Evolutionary conservation across 2,329 filamentous ascomycete genomes (phyloP), one percentile per base, ranked within the genome.

Genomic region (Monosporascus ibericus): DNA sequence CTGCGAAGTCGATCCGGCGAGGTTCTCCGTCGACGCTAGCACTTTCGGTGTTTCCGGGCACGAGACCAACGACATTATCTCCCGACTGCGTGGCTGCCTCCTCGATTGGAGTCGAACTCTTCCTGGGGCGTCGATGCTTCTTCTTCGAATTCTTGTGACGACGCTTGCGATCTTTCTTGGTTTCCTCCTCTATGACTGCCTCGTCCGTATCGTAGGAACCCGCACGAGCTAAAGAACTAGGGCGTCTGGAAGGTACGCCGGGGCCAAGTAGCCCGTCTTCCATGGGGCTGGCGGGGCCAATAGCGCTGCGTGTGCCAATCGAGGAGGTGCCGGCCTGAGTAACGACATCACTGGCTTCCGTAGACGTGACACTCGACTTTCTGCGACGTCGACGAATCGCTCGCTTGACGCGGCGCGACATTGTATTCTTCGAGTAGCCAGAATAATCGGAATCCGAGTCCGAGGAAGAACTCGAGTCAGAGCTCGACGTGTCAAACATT

Each of bases 311-410:
- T 3, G 70, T 70, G 22, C 70, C 72, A 42, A 75, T 70, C 1
- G 77, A 79, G 0, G 73, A 69, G 6, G 71, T 70, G 4, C 71
- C 70, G 11, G 66, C 71, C 6, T 59, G 57, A 4, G 55, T 57
- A 18, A 56, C 61, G 7, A 57, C 61, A 3, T 70, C 65, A 17
- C 64, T 61, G 2, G 77, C 82, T 15, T 89, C 86, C 55, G 81
- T 81, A 24, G 85, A 91, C 62, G 83, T 83, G 36, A 80, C 76
- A 59, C 86, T 92, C 0, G 87, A 92, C 75, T 92, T 95, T 69
- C 88, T 85, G 58, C 82, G 84, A 63, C 82, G 82, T 50, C 85
- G 79, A 54, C 84, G 86, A 61, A 95, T 85, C 24, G 87, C 88
- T 59, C 87, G 80, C 69, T 85, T 90, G 68, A 95, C 82, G 52